Percentiles rank a stretch among this genome's conserved stretches.
These are phyloP conservation scores for Eragrostis tef DNA, from an alignment of 202 grass and related monocot genomes.

Conservation along the genomic window DNA sequence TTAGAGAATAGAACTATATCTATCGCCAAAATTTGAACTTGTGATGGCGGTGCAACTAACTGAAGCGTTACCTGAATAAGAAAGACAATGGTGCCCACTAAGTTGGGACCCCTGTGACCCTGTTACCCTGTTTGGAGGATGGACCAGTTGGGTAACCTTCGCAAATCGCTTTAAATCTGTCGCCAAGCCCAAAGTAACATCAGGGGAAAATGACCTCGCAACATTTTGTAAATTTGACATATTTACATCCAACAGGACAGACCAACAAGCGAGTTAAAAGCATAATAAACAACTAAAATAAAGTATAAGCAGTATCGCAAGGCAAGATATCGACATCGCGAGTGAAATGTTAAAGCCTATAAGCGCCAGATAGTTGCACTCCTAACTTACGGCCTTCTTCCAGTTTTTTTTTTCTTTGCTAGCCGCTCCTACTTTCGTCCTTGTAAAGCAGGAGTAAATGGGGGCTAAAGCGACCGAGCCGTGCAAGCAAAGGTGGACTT, in stretches of 20 bases:
- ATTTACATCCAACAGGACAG: neutral
- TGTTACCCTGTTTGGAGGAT: neutral
- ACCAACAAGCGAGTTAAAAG: neutral
- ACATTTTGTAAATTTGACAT: neutral
- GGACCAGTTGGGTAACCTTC: neutral
- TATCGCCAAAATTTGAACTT: neutral
- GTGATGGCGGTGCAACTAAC: neutral
- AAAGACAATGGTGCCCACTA: neutral
- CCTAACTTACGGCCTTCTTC: too few species aligned
- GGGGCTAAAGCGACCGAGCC: conserved; percentile 31
- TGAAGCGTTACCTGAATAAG: neutral
- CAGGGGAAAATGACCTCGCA: neutral
- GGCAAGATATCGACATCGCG: neutral
- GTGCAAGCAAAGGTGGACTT: conserved; percentile 23
- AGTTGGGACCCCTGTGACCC: neutral
- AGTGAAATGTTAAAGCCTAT: neutral
- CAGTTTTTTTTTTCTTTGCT: too few species aligned
- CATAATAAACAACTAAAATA: neutral
- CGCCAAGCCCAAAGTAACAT: conserved; percentile 2
- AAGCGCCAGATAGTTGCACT: too few species aligned
- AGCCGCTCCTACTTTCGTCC: neutral
- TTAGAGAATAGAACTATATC: neutral
- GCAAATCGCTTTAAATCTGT: conserved; percentile 30
- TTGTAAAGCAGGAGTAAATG: conserved; percentile 4
- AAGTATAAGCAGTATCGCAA: conserved; percentile 3